Base-by-base conservation (phyloP, 345 rosid species). In the Cochlearia excelsa region DNA sequence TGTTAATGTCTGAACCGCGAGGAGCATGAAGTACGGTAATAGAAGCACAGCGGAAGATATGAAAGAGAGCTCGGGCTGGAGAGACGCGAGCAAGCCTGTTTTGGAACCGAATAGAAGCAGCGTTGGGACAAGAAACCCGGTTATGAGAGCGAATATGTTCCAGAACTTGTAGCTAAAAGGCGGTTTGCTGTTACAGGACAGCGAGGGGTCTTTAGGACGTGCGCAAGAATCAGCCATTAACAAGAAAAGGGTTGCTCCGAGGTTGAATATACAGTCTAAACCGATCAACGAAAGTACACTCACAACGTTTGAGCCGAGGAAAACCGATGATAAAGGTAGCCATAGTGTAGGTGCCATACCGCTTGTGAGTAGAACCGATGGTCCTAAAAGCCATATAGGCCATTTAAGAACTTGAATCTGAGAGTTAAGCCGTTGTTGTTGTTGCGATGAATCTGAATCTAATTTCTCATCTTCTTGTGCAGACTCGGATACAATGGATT, bases 361-460 rank as follows among this genome's bases (percentile, higher is more conserved):
- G 0, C 88, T 88, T 39, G 78, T 38, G 9, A 92, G 95, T 41
- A 92, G 90, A 74, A 92, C 76, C 46, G 79, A 73, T 48, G 98
- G 98, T 27, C 96, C 98, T 33, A 92, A 66, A 49, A 88, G 71
- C 98, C 98, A 88, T 76, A 86, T 49, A 16, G 96, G 90, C 98
- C 92, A 86, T 64, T 86, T 84, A 26, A 88, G 81, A 60, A 86
- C 71, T 77, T 84, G 84, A 76, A 68, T 28, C 52, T 75, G 75
- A 16, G 51, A 38, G 1, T 16, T 64, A 23, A 10, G 38, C 9
- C 2, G 10, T 37, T 59, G 51, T 39, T 61, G 48, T 23, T 44
- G 33, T 10, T 4, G 4, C 23, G 23, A 16, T 16, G 23, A 16
- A 16, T 16, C 23, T 11, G 73, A 60, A 39, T 40, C 61, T 2